Evolutionary conservation across 2,329 filamentous ascomycete species (phyloP), one percentile per base, ranked within the genome.

Genomic region (Aspergillus nomiae): DNA sequence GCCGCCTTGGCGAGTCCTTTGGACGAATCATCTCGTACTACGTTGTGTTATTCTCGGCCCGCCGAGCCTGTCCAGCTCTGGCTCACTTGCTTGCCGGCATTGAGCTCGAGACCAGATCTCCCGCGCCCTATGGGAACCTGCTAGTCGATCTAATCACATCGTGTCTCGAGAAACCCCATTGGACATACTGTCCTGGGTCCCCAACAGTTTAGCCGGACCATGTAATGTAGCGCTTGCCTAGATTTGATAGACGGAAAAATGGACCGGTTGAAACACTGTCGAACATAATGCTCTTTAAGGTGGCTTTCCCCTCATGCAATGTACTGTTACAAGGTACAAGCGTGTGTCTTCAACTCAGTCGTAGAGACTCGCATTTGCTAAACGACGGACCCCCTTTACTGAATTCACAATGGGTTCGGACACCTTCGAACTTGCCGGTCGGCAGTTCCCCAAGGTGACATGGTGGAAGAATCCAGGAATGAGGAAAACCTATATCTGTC

Each of bases 401-500:
- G 30, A 30, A 32, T 38, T 62, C 59, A 60, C 34, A 46, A 65
- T 65, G 64, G 61, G 61, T 24, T 61, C 64, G 30, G 54, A 58
- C 16, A 68, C 66, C 24, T 68, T 68, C 34, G 65, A 67, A 56
- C 56, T 68, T 55, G 70, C 64, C 38, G 70, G 70, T 34, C 63
- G 63, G 56, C 59, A 68, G 1, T 73, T 71, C 46, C 69, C 67
- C 4, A 51, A 63, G 24, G 66, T 73, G 26, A 71, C 69, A 45
- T 73, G 70, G 70, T 73, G 60, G 43, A 73, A 68, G 54, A 62
- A 63, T 28, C 63, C 62, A 4, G 69, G 68, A 4, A 72, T 72
- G 67, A 63, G 70, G 34, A 60, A 61, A 19, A 63, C 66, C 12
- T 72, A 72, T 36, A 65, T 72, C 56, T 67, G 67, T 30, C 59